A percentile compares a stretch with the other conserved stretches of the same genome.
Conservation (phyloP, 202 grass and related monocot species). For the Alloteropsis angusta region DNA sequence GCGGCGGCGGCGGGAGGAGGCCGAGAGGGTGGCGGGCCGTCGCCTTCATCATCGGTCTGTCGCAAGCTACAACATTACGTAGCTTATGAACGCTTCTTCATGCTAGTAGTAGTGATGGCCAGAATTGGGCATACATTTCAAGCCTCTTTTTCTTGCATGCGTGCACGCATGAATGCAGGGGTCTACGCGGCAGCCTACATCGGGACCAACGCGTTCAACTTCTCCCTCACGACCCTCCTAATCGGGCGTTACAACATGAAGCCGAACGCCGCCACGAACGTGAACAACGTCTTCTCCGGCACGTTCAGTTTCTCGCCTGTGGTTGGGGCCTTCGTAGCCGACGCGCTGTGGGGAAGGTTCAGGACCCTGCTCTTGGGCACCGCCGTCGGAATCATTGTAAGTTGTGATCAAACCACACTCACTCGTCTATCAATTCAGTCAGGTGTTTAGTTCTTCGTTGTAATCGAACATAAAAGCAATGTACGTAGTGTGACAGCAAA, state of each 20-base stretch:
- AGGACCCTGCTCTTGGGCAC: constrained; percentile 13
- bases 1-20: constrained; percentile 7
- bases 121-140: not conserved
- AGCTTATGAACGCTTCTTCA: no score
- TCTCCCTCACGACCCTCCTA: constrained; percentile 15
- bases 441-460: not conserved
- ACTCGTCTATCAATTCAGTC: no score
- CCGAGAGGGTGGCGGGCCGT: constrained; percentile 43
- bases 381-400: not conserved
- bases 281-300: constrained; percentile 33
- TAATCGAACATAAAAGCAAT: no score
- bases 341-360: constrained; percentile 42
- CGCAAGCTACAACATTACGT: not conserved
- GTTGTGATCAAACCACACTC: not conserved
- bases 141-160: not conserved
- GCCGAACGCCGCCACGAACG: not conserved
- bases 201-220: not conserved
- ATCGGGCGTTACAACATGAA: constrained; percentile 29
- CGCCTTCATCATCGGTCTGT: constrained; percentile 40
- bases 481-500: no score
- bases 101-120: no score
- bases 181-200: not conserved
- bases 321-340: constrained; percentile 38
- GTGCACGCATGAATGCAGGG: not conserved
- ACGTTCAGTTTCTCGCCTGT: constrained; percentile 28